These are phyloP conservation scores for Dothiorella sarmentorum DNA, from an alignment of 2,329 filamentous ascomycete genomes.

Conservation along the genomic window DNA sequence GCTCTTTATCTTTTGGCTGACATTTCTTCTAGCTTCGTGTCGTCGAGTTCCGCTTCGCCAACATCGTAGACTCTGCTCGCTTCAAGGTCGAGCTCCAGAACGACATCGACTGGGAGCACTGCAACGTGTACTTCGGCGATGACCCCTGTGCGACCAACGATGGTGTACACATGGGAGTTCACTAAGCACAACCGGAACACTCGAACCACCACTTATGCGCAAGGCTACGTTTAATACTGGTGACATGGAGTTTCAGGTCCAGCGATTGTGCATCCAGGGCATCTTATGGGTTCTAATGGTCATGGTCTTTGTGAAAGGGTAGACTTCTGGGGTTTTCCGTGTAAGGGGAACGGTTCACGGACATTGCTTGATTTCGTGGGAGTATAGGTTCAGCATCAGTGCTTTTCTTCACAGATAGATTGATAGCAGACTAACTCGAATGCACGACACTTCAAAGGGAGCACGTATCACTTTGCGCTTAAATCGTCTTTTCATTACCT, in stretches of 20 bases:
- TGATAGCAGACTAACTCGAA: neutral
- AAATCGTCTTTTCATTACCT: neutral
- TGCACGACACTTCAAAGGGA: neutral
- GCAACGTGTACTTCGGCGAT: slow-evolving; percentile 40
- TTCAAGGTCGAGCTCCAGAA: slow-evolving; percentile 42
- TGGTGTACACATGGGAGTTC: slow-evolving; percentile 3
- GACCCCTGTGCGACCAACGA: slow-evolving; percentile 41
- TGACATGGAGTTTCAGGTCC: neutral
- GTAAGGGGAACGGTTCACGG: neutral
- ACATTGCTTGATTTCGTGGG: neutral
- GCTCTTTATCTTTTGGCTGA: neutral
- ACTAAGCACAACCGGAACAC: neutral
- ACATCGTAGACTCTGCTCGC: slow-evolving; percentile 44
- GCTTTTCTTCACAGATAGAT: neutral
- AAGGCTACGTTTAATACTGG: neutral
- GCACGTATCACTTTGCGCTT: neutral
- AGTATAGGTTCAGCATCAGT: neutral
- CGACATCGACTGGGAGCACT: slow-evolving; percentile 46
- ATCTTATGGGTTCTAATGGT: neutral
- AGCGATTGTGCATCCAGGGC: neutral
- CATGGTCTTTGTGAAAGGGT: neutral
- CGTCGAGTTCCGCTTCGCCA: slow-evolving; percentile 49
- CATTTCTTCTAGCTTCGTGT: slow-evolving; percentile 35
- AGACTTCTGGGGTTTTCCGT: neutral
- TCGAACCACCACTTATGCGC: no score